Evolutionary conservation across 169 alveolate species (phyloP), one percentile per base, ranked within the genome.

Genomic region (Plasmodium adleri): DNA sequence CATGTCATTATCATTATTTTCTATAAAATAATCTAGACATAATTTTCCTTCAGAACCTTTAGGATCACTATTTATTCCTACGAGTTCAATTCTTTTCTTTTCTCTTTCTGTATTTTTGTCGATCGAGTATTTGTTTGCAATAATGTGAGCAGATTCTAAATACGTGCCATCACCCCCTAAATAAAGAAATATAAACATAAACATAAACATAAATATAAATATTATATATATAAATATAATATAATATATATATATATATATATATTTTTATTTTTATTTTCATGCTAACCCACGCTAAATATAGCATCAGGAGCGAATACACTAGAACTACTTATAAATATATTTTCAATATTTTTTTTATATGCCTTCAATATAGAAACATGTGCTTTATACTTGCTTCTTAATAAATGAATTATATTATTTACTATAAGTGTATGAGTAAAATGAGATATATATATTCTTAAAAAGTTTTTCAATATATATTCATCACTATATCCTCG

Each of bases 141-240:
- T 78, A 50, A 78, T 78, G 43, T 78, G 89, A 0, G 89, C 89
- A 7, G 89, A 78, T 43, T 78, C 89, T 0, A 78, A 71, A 60
- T 78, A 78, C 12, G 89, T 78, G 9, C 89, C 89, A 71, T 78
- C 89, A 64, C 89, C 89, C 6, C 89, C 89, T 60, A 64, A 28
- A 28, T 39, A 13, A 52, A 54, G 9, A 50, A 24, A 7, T 1
- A 39, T 15, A 32, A 3, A 10, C 12, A 62, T 10, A 26, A 9
- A 26, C 0, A 22, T 62, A 9, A 17, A 20, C 54, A 63, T 32
- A 63, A 9, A 17, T 32, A 7, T 17, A 26, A 22, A 17, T 63
- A 26, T 60, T 64, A 64, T 28, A 39, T 64, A 28, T 28, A 12
- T 71, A 24, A 17, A 71, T 50, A 24, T 20, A 20, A 20, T 20